Evolutionary conservation across 1,139 yeast species (phyloP), one percentile per base, ranked within the genome.

Genomic region (Taphrina confusa): DNA sequence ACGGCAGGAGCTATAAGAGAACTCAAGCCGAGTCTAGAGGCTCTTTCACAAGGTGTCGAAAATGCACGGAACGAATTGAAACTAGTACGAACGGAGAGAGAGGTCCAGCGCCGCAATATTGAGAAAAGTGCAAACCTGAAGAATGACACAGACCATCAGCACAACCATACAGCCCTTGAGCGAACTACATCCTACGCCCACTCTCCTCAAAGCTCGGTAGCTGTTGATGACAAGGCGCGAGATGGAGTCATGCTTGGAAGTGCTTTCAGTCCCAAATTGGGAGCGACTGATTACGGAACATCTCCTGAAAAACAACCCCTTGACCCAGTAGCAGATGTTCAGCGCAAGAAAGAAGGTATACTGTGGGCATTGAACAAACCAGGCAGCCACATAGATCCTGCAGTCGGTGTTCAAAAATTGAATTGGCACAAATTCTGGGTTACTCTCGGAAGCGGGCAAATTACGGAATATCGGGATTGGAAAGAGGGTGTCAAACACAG

Each of bases 341-440:
- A 45, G 23, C 55, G 63, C 12, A 70, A 71, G 51, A 78, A 78
- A 63, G 80, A 78, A 49, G 91, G 91, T 0, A 77, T 85, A 22
- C 70, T 85, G 14, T 84, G 84, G 76, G 82, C 87, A 0, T 69
- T 76, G 71, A 73, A 74, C 25, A 69, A 76, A 14, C 77, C 79
- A 1, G 74, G 72, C 1, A 74, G 71, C 8, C 70, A 58, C 54
- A 71, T 27, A 64, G 79, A 75, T 42, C 74, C 72, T 1, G 75
- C 88, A 1, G 64, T 61, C 18, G 46, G 34, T 1, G 82, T 84
- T 63, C 87, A 87, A 9, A 86, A 85, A 66, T 82, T 81, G 31
- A 76, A 76, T 5, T 89, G 96, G 96, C 95, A 89, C 71, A 88
- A 88, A 68, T 91, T 86, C 71, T 87, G 95, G 94, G 88, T 89